Evolutionary conservation across 2,329 filamentous ascomycete species (phyloP), one percentile per base, ranked within the genome.

Genomic region (Exophiala aquamarina): DNA sequence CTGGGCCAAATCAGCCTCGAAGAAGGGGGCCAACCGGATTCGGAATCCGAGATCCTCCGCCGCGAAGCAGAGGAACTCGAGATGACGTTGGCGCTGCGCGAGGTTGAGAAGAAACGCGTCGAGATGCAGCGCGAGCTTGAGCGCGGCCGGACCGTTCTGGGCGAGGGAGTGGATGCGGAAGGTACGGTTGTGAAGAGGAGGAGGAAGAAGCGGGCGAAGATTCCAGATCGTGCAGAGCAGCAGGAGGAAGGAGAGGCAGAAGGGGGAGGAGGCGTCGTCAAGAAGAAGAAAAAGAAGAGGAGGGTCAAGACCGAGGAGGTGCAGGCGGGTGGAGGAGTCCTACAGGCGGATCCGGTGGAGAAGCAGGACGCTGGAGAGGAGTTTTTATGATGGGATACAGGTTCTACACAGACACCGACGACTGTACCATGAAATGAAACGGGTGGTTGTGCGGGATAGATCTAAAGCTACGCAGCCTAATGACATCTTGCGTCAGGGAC

Each of bases 31-130:
- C 61, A 56, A 23, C 49, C 66, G 58, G 64, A 70, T 4, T 36
- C 41, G 47, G 42, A 47, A 17, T 34, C 41, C 48, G 44, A 49
- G 14, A 44, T 82, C 41, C 86, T 89, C 61, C 75, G 76, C 42
- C 80, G 84, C 55, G 79, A 85, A 63, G 81, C 79, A 13, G 89
- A 95, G 62, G 90, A 96, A 50, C 83, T 81, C 1, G 91, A 96
- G 68, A 95, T 96, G 89, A 83, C 82, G 35, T 83, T 82, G 61
- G 93, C 92, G 7, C 83, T 96, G 75, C 84, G 85, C 65, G 88
- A 96, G 66, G 87, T 98, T 3, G 92, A 97, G 71, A 77, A 84
- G 41, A 71, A 94, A 49, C 77, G 93, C 42, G 73, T 96, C 47
- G 89, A 95, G 69, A 95, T 97, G 90, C 72, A 75, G 55, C 63